Evolutionary conservation across 345 rosid genomes (phyloP), one percentile per base, ranked within the genome.

Genomic region (Hypericum perforatum): DNA sequence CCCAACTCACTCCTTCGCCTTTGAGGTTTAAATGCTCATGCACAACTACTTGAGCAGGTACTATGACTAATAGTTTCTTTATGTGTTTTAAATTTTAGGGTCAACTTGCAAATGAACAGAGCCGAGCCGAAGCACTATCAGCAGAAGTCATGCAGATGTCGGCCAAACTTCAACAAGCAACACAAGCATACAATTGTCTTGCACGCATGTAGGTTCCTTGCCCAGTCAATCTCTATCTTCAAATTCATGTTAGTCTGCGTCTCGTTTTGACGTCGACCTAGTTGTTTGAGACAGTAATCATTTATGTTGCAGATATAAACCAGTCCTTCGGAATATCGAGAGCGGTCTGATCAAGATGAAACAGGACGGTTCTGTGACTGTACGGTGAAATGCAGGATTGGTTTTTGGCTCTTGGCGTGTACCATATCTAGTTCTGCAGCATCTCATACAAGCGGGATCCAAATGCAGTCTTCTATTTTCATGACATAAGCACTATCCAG

Each of bases 71-170:
- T 5, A 2, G n/a, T 7, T 55, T 32, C 47, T 16, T 10, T 16
- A 7, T 12, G 37, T 16, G 12, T 7, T 8, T 43, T 42, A 14
- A 12, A 10, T 56, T 58, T 6, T 42, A 85, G 98, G 80, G 82
- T 2, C 83, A 83, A 66, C 85, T 92, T 53, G 86, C 70, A 14
- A 84, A 77, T 69, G 90, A 83, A 74, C 94, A 83, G 72, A 82
- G 84, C 74, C 75, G 78, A 78, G 95, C 94, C 0, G 98, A 88
- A 63, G 68, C 82, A 7, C 68, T 92, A 36, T 79, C 96, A 3
- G 86, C 94, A 0, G 90, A 92, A 78, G 82, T 92, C 43, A 72
- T 88, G 72, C 89, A 78, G 73, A 80, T 88, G 14, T 83, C 94
- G 39, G 85, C 78, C 1, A 77, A 73, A 64, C 89, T 84, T 62